These are phyloP conservation scores for Stephania cephalantha DNA, from an alignment of 164 flowering plant genomes.

Conservation along the genomic window DNA sequence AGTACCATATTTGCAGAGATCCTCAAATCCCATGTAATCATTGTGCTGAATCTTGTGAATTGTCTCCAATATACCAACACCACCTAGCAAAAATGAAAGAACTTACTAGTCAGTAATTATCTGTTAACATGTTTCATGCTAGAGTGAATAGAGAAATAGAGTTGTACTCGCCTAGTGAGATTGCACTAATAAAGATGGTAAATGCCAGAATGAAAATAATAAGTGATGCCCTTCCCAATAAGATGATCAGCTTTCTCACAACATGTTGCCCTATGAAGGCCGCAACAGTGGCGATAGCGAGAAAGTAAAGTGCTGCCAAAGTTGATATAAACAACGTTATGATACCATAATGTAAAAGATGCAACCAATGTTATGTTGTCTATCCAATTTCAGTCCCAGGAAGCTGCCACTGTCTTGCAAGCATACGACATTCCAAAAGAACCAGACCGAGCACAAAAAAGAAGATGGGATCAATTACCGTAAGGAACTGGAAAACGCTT, in stretches of 20 bases:
- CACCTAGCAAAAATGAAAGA: conserved; percentile 43
- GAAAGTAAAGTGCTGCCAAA: conserved; percentile 70
- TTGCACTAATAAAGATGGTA: conserved; percentile 84
- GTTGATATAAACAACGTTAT: background rate
- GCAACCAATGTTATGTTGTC: background rate
- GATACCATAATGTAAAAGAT: background rate
- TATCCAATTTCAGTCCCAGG: background rate
- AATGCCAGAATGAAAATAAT: conserved; percentile 85
- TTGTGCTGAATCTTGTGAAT: conserved; percentile 50
- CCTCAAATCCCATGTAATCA: conserved; percentile 93
- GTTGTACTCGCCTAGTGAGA: conserved; percentile 60
- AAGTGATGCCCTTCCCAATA: conserved; percentile 83
- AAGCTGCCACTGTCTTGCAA: background rate
- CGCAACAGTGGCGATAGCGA: conserved; percentile 74
- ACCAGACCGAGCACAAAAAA: background rate
- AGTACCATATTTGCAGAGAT: conserved; percentile 59
- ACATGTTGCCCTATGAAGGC: conserved; percentile 85
- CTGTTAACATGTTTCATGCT: background rate
- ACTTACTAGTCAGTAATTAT: background rate
- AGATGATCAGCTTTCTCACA: conserved; percentile 58
- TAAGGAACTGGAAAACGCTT: conserved; percentile 94
- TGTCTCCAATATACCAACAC: conserved; percentile 80
- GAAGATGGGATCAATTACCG: conserved; percentile 34
- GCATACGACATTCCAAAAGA: background rate
- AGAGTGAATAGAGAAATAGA: background rate